Evolutionary conservation across 2,329 filamentous ascomycete genomes (phyloP), one percentile per base, ranked within the genome.

Genomic region (Penicillium paneum): DNA sequence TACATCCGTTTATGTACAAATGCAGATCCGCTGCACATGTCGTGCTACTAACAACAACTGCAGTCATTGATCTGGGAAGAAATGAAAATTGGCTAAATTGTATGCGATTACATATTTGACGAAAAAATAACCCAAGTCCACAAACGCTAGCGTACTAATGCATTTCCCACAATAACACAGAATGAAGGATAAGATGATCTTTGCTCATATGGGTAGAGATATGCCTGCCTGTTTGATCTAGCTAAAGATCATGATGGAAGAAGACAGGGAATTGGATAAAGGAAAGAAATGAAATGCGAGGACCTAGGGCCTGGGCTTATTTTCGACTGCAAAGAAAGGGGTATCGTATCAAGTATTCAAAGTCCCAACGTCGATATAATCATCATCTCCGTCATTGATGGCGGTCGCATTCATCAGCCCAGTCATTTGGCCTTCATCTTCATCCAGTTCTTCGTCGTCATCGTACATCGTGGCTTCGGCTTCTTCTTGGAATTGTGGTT

Each of bases 391-490:
- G 58, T 76, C 74, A 50, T 73, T 71, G 63, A 75, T 73, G 50
- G 62, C 72, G 5, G 73, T 70, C 28, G 73, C 74, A 61, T 74
- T 68, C 72, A 76, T 70, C 51, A 76, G 64, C 54, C 71, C 73
- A 24, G 71, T 71, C 55, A 75, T 68, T 48, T 72, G 71, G 41
- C 71, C 72, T 54, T 75, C 73, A 29, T 75, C 74, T 63, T 75
- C 74, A 40, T 76, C 74, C 48, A 75, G 56, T 61, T 76, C 73
- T 55, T 76, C 75, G 34, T 71, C 73, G 41, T 77, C 73, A 57
- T 76, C 73, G 59, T 74, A 76, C 71, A 76, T 76, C 32, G 74
- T 75, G 40, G 70, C 71, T 56, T 75, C 73, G 11, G 65, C 68
- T 56, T 67, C 63, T 35, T 71, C 69, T 35, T 63, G 68, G 29